phyloP scores from a whole-genome alignment of 1,284 basidiomycete genomes.

The Phylloboletellus chloephorus region DNA sequence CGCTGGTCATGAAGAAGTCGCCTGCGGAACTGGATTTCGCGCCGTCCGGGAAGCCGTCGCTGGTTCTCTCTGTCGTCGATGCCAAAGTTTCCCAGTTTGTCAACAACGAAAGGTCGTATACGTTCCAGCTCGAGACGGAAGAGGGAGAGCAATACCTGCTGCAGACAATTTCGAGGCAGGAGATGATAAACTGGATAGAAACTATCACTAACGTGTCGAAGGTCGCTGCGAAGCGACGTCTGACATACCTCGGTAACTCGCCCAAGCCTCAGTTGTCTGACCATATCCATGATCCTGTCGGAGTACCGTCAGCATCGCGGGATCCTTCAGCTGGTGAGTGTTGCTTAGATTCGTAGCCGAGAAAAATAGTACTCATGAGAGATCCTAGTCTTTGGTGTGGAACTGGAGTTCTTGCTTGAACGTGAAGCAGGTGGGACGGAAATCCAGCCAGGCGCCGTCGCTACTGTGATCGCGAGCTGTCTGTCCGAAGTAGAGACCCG shows the following conservation, averaged over 20 bases:
- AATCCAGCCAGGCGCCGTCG: conserved; percentile 52
- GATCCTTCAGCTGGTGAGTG: conserved; percentile 62
- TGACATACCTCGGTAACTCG: conserved; percentile 72
- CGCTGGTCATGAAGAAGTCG: conserved; percentile 48
- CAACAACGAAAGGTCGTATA: conserved; percentile 75
- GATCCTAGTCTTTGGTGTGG: conserved; percentile 68
- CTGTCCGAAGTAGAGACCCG: conserved; percentile 66
- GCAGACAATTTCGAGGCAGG: conserved; percentile 61
- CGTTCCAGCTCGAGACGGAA: conserved; percentile 76
- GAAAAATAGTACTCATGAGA: conserved; percentile 8
- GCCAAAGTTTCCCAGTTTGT: conserved; percentile 63
- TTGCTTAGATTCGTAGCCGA: conserved; percentile 1
- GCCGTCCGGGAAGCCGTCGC: conserved; percentile 61
- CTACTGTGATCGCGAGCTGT: conserved; percentile 59
- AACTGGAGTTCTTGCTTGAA: conserved; percentile 59
- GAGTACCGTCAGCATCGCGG: conserved; percentile 33
- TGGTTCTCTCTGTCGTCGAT: conserved; percentile 68
- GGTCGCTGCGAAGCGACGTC: conserved; percentile 66
- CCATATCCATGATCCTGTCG: conserved; percentile 53
- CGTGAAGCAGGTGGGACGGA: conserved; percentile 53
- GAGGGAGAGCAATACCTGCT: conserved; percentile 78
- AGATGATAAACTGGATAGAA: conserved; percentile 72
- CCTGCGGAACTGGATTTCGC: conserved; percentile 69
- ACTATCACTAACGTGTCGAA: conserved; percentile 65
- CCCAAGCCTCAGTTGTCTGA: conserved; percentile 66